phyloP scores from a whole-genome alignment of 768 basidiomycete species.

The Hortiboletus flavorubellus region DNA sequence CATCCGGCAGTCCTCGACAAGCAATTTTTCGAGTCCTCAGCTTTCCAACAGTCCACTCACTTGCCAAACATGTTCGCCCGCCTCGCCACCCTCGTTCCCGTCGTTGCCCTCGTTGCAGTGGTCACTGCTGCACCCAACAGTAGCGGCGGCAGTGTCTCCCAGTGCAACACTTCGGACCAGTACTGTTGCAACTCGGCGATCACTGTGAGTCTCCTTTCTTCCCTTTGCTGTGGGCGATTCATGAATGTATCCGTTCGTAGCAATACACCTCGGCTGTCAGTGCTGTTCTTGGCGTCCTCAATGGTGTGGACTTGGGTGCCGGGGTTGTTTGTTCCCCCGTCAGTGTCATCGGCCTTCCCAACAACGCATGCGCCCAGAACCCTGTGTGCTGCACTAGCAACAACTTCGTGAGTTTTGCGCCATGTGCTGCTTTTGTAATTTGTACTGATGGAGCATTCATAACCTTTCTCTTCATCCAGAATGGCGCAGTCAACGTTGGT shows the following conservation, averaged over 20 bases:
- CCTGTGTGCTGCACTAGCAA: background rate
- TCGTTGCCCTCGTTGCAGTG: conserved; percentile 8
- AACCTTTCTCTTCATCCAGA: background rate
- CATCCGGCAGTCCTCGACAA: background rate
- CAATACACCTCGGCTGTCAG: background rate
- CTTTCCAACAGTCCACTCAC: background rate
- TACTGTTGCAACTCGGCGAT: too few species aligned
- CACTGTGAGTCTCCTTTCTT: too few species aligned
- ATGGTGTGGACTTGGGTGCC: accelerated
- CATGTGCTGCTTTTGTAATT: background rate
- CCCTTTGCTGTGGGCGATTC: background rate
- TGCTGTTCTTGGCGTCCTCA: background rate
- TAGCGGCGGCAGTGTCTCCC: background rate
- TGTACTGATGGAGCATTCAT: background rate
- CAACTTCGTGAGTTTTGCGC: background rate
- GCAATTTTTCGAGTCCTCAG: background rate
- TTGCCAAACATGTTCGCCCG: conserved; percentile 7
- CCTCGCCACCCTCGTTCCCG: conserved; percentile 3
- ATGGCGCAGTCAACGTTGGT: too few species aligned
- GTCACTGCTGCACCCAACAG: conserved; percentile 5
- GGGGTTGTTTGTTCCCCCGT: background rate
- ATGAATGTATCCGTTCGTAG: background rate
- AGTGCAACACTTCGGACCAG: too few species aligned
- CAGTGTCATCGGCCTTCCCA: background rate
- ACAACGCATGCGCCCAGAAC: background rate